Base-by-base conservation (phyloP, 495 filamentous ascomycete genomes). In the Penicillium maclennaniae region DNA sequence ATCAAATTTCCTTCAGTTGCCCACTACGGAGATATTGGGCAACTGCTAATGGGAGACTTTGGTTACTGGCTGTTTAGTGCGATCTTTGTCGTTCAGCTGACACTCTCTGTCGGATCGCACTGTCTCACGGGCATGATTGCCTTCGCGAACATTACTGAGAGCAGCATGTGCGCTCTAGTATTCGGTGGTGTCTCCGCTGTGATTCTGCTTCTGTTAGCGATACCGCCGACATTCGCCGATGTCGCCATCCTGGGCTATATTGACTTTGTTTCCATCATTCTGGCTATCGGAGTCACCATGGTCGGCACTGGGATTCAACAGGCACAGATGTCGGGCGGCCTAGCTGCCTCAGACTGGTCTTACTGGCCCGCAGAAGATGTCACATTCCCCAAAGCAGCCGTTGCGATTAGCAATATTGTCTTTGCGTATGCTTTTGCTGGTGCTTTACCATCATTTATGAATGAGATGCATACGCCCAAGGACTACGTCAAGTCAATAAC, bases 61-160 rank as follows among this genome's bases (percentile, higher is more conserved):
- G 85, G 85, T 0, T 81, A 80, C 43, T 80, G 83, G 56, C 53
- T 89, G 6, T 69, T 84, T 50, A 79, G 79, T 15, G 65, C 65
- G 37, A 80, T 79, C 61, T 82, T 85, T 47, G 67, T 79, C 12
- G 54, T 85, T 26, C 79, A 85, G 54, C 73, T 89, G 16, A 60
- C 84, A 23, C 87, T 89, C 66, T 78, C 86, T 36, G 81, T 84
- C 57, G 86, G 79, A 20, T 86, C 84, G 4, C 86, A 91, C 61
- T 77, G 87, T 50, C 70, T 89, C 39, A 86, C 84, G 0, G 87
- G 87, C 53, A 79, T 80, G 9, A 87, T 90, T 63, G 82, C 82
- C 55, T 80, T 87, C 56, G 79, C 78, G 41, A 79, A 71, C 43
- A 71, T 89, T 23, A 79, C 82, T 4, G 64, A 82, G 6, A 76